Percentiles rank a stretch among this genome's conserved stretches.
Conservation (phyloP, 1,284 basidiomycete species). For the Pholiota adiposa region DNA sequence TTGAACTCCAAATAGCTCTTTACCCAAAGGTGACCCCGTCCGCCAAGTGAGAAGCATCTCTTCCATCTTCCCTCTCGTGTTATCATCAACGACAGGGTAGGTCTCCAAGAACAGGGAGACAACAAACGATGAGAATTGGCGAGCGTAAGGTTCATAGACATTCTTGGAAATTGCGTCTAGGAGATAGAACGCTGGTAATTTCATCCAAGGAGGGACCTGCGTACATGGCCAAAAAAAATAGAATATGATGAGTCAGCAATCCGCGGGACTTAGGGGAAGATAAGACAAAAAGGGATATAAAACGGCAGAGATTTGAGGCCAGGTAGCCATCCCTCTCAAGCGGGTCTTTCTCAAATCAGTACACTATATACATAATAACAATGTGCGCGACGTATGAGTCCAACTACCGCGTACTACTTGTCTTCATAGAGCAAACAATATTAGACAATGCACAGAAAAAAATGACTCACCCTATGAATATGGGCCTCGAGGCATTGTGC, state of each 20-base stretch:
- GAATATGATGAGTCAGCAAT: slow-evolving; percentile 69
- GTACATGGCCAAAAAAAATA: slow-evolving; percentile 37
- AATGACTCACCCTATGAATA: slow-evolving; percentile 82
- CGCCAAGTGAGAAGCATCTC: slow-evolving; percentile 96
- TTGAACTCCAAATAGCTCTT: slow-evolving; percentile 81
- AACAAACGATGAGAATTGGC: slow-evolving; percentile 77
- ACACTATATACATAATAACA: slow-evolving; percentile 38
- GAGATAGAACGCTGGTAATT: slow-evolving; percentile 93
- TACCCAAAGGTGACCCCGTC: slow-evolving; percentile 77
- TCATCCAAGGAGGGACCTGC: slow-evolving; percentile 90
- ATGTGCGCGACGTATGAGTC: slow-evolving; percentile 18
- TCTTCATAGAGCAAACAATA: slow-evolving; percentile 14
- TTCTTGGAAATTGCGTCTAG: slow-evolving; percentile 98
- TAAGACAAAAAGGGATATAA: slow-evolving; percentile 25
- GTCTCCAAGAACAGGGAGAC: slow-evolving; percentile 83
- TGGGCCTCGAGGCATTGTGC: slow-evolving; percentile 89
- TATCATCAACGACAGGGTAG: slow-evolving; percentile 82
- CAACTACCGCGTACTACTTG: slow-evolving; percentile 22
- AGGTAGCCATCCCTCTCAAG: slow-evolving; percentile 30
- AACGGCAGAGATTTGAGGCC: slow-evolving; percentile 23
- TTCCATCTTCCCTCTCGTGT: slow-evolving; percentile 90
- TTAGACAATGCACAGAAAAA: slow-evolving; percentile 17
- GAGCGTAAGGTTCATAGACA: slow-evolving; percentile 88
- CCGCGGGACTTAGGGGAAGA: slow-evolving; percentile 40
- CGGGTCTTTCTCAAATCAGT: slow-evolving; percentile 40